Base-by-base conservation (phyloP, 805 yeast genomes). In the Wickerhamomyces chaumierensis region DNA sequence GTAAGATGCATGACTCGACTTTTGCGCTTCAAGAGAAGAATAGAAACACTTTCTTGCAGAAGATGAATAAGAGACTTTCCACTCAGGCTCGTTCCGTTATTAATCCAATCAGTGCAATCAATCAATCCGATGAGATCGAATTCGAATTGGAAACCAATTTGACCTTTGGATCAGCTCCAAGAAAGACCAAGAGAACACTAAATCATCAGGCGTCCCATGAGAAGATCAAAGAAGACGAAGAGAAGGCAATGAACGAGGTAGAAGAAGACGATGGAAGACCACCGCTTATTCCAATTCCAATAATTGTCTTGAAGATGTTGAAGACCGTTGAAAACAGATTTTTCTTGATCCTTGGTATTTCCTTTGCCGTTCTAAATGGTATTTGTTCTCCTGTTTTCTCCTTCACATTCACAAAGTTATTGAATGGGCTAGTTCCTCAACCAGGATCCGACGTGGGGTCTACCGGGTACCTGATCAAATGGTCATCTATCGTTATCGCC, bases 341-440 rank as follows among this genome's bases (percentile, higher is more conserved):
- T 4, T 42, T 57, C 3, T 48, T 75, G 1, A 12, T 55, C 1
- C 1, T 69, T 1, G 96, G 96, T 0, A 39, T 82, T 1, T 0
- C 69, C 0, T 46, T 69, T 5, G 65, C 87, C 0, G 44, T 78
- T 0, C 35, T 71, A 1, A 75, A 78, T 42, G 88, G 94, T 11
- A 69, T 69, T 1, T 57, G 73, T 1, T 78, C 75, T 42, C 96
- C 97, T 0, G 59, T 83, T 0, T 86, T 92, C 45, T 82, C 96
- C 0, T 87, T 60, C 52, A 71, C 81, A 20, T 75, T 88, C 44
- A 74, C 96, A 1, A 75, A 76, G 42, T 58, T 90, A 8, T 58
- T 90, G 7, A 57, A 69, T 18, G 81, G 79, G 13, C 73, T 85
- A 49, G 66, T 83, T 9, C 75, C 81, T 1, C 48, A 43, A n/a